phyloP scores from a whole-genome alignment of 352 stramenopile genomes.

The Peronospora belbahrii region DNA sequence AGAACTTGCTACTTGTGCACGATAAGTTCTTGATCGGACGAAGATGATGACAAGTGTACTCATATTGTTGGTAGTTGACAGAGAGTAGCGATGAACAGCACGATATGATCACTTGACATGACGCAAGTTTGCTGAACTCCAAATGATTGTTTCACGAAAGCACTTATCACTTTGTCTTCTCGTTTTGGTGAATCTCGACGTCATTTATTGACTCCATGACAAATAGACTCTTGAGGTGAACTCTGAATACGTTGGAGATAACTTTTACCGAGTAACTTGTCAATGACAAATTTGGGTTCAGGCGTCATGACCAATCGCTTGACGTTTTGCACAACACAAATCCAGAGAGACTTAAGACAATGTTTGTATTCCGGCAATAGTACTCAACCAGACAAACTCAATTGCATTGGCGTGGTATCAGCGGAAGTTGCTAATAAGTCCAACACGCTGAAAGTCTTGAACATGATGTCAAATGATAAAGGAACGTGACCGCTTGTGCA shows the following conservation, averaged over 20 bases:
- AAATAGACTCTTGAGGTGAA: too few species aligned
- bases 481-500: too few species aligned
- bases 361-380: constrained; percentile 39
- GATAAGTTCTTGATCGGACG: constrained; percentile 1
- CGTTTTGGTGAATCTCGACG: too few species aligned
- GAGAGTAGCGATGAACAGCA: constrained; percentile 38
- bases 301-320: constrained; percentile 55
- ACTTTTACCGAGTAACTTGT: constrained; percentile 35
- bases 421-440: too few species aligned
- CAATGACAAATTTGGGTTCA: constrained; percentile 44
- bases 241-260: too few species aligned
- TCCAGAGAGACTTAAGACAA: constrained; percentile 32
- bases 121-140: constrained; percentile 39
- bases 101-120: constrained; percentile 54
- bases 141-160: constrained; percentile 43
- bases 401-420: too few species aligned
- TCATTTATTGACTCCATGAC: background rate
- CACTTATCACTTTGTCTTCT: too few species aligned
- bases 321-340: constrained; percentile 59
- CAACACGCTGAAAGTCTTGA: too few species aligned
- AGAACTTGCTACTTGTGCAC: background rate
- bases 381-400: constrained; percentile 33
- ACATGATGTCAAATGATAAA: too few species aligned
- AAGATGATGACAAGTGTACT: background rate
- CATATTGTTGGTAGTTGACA: too few species aligned